These are phyloP conservation scores for Oryza meyeriana DNA, from an alignment of 176 grass and related monocot species.

Conservation along the genomic window DNA sequence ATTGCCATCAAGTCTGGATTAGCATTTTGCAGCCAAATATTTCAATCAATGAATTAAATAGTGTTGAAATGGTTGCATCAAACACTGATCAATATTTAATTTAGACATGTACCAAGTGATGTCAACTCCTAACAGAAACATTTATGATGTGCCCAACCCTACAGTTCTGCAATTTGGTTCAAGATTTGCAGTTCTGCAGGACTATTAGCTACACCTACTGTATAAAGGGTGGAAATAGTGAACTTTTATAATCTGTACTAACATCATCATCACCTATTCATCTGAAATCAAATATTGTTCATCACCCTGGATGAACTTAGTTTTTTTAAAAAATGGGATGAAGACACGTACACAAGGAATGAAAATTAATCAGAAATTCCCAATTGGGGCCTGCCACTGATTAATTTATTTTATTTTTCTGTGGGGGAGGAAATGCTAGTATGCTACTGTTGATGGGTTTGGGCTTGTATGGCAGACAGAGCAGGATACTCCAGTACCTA, in stretches of 20 bases:
- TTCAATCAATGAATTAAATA: not conserved
- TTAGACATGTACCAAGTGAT: not conserved
- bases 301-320: not conserved
- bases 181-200: not conserved
- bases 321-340: no score
- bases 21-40: not conserved
- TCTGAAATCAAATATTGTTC: not conserved
- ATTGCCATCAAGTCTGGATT: not conserved
- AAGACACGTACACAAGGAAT: not conserved
- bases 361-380: not conserved
- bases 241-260: not conserved
- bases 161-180: not conserved
- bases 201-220: not conserved
- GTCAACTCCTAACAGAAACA: not conserved
- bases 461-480: no score
- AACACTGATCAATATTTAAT: not conserved
- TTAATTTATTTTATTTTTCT: no score
- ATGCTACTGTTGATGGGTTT: not conserved
- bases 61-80: not conserved
- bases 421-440: no score
- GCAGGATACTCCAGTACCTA: not conserved
- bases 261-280: not conserved
- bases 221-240: not conserved
- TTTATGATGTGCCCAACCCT: not conserved
- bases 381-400: not conserved